Base-by-base conservation (phyloP, 192 early-diverging fungal genomes). In the Mortierella alpina region DNA sequence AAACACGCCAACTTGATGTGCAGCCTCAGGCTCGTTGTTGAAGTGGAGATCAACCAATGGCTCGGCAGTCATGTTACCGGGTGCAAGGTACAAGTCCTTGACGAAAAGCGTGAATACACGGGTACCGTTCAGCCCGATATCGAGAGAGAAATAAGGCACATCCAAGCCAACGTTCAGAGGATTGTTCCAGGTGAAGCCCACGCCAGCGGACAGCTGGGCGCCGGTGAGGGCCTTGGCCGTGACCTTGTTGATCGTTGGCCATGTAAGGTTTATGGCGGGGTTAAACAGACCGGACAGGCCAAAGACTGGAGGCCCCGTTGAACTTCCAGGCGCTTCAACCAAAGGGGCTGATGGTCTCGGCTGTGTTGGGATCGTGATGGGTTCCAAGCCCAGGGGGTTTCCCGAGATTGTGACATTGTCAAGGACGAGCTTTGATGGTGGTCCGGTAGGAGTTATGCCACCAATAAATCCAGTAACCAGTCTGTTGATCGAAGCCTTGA, bases 61-160 rank as follows among this genome's bases (percentile, higher is more conserved):
- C 45, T 80, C 70, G 11, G 66, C 70, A 13, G 53, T 46, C 77
- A 80, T 80, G 6, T n/a, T 55, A 20, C 77, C 77, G 13, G 77
- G 70, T 17, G 59, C 54, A 12, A 80, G 55, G 53, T 58, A 53
- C 23, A 80, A 18, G 59, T 44, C 45, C 31, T 80, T 59, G 50
- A 80, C 31, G 13, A 60, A 66, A 7, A 80, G 40, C 5, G 70
- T 80, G 23, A 68, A 41, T 13, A 80, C 44, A 46, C 51, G 70
- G 48, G 77, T 80, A 6, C 77, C 77, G 51, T 80, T 80, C 49
- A 80, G 50, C 41, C 70, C 77, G n/a, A 80, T 10, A 42, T 80
- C 77, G 55, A 80, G 7, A 39, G 69, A 61, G n/a, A 72, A 6
- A 18, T 67, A 72, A 15, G 77, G 77, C 49, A 80, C 51, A 68